Evolutionary conservation across 441 rosid genomes (phyloP).

Genomic region (Erysimum cheiri): DNA sequence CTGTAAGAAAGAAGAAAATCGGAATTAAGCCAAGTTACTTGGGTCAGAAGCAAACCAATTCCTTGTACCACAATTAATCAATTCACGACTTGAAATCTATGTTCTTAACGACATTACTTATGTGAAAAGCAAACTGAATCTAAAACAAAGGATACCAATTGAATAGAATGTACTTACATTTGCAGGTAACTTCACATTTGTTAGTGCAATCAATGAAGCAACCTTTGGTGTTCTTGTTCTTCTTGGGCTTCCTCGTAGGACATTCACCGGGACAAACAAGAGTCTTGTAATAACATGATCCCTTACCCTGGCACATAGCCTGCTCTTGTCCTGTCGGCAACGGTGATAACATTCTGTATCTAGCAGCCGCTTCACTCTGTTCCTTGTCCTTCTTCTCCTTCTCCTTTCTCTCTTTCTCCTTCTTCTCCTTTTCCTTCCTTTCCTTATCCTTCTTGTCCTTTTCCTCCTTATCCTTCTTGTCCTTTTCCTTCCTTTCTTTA

Average conservation of each 20-base stretch:
- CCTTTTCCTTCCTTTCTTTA: conserved; percentile 12
- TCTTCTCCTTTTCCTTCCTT: conserved; percentile 35
- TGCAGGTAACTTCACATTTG: conserved; percentile 93
- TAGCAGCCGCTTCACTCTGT: conserved; percentile 40
- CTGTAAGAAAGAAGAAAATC: conserved; percentile 43
- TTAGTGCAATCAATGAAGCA: conserved; percentile 79
- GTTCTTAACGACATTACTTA: conserved; percentile 12
- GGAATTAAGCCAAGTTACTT: not conserved
- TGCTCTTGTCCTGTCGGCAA: conserved; percentile 55
- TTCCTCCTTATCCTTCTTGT: conserved; percentile 23
- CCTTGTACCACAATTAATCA: conserved; percentile 13
- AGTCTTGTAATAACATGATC: conserved; percentile 53
- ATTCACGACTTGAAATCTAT: not conserved
- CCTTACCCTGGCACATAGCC: conserved; percentile 58
- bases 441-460: conserved; percentile 34
- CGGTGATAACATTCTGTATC: conserved; percentile 43
- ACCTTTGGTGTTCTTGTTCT: conserved; percentile 56
- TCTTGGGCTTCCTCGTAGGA: conserved; percentile 59
- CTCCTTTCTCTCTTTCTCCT: conserved; percentile 39
- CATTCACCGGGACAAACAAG: conserved; percentile 71
- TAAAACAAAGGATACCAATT: not conserved
- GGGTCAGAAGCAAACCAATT: conserved; percentile 2
- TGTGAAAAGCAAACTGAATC: conserved; percentile 1
- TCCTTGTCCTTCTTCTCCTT: conserved; percentile 37
- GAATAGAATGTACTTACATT: conserved; percentile 56